Base-by-base conservation (phyloP, 768 basidiomycete genomes). In the Psilocybe tampanensis region DNA sequence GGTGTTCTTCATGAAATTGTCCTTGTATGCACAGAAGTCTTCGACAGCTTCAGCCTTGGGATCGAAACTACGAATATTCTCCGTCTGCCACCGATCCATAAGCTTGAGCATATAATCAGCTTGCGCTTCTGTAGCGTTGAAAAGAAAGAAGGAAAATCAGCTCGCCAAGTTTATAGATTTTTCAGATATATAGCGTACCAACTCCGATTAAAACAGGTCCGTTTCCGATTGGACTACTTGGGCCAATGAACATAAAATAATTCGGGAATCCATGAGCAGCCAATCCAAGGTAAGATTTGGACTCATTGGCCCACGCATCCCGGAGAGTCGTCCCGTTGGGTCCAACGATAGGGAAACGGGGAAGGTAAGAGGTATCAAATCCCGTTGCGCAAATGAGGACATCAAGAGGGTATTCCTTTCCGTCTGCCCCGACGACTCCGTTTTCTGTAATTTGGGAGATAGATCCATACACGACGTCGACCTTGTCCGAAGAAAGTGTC, bases 361-460 rank as follows among this genome's bases (percentile, higher is more conserved):
- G 73, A 47, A 56, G 61, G 55, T 63, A 74, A 2, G 67, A 66
- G 4, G 71, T 73, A 56, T 74, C 63, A 53, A 76, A 74, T 1
- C 74, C 74, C 8, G 74, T 76, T 15, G 73, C 74, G 51, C 74
- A 76, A 47, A 74, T 69, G 15, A 74, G 55, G 13, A 71, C 66
- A 53, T 74, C 73, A 23, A 74, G 56, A 23, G 68, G 55, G 44
- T 72, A 67, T 49, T 72, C 70, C 49, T 61, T 52, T 11, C 71
- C 72, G 45, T 74, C 64, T 23, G 61, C 51, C 24, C 61, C 61
- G 12, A 73, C 34, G 49, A 65, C 67, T 17, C 73, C 74, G 13
- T 58, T 64, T 18, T 70, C 67, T 7, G 72, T 74, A 52, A 74
- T 63, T n/a, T 62, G 56, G 26, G 65, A 52, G 24, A 76, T 69